Evolutionary conservation across 208 protist genomes (phyloP).

Genomic region (Leishmania lainsoni): DNA sequence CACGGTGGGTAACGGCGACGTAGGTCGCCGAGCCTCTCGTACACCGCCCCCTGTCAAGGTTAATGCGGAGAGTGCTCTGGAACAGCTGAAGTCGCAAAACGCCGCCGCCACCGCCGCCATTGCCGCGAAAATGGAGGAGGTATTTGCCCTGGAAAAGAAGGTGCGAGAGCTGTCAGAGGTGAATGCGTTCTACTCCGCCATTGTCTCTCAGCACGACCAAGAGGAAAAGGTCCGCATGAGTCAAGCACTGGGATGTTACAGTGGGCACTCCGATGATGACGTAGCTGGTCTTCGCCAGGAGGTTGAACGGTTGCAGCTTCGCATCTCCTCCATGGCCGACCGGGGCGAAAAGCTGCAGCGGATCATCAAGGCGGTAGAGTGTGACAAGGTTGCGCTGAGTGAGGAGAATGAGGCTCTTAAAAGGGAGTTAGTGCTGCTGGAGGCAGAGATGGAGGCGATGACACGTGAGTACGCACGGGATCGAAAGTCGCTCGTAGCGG

Average conservation of each 20-base stretch:
- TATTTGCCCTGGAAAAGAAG: constrained; percentile 59
- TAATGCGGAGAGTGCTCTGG: not conserved
- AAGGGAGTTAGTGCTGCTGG: constrained; percentile 38
- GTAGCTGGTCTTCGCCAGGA: constrained; percentile 19
- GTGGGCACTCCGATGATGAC: constrained; percentile 18
- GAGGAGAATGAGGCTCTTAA: constrained; percentile 46
- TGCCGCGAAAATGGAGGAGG: constrained; percentile 56
- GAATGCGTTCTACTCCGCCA: constrained; percentile 80
- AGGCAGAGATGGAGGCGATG: constrained; percentile 50
- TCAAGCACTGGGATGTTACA: constrained; percentile 4
- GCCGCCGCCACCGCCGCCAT: constrained; percentile 29
- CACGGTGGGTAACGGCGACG: constrained; percentile 2
- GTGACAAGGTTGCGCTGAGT: constrained; percentile 36
- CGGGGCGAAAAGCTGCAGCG: constrained; percentile 53
- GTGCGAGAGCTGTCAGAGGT: constrained; percentile 78
- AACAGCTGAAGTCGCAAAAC: constrained; percentile 17
- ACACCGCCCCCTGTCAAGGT: constrained; percentile 13
- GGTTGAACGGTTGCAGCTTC: constrained; percentile 34
- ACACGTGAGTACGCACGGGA: constrained; percentile 32
- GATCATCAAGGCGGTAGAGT: constrained; percentile 33
- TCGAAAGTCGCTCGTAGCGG: constrained; percentile 12
- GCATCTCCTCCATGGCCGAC: constrained; percentile 33
- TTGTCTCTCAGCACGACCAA: constrained; percentile 74
- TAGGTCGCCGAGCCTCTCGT: constrained; percentile 3
- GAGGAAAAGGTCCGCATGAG: constrained; percentile 45